A percentile compares a stretch with the other conserved stretches of the same genome.
These are phyloP conservation scores for Berberis vulgaris DNA, from an alignment of 164 flowering plant genomes.

Conservation along the genomic window DNA sequence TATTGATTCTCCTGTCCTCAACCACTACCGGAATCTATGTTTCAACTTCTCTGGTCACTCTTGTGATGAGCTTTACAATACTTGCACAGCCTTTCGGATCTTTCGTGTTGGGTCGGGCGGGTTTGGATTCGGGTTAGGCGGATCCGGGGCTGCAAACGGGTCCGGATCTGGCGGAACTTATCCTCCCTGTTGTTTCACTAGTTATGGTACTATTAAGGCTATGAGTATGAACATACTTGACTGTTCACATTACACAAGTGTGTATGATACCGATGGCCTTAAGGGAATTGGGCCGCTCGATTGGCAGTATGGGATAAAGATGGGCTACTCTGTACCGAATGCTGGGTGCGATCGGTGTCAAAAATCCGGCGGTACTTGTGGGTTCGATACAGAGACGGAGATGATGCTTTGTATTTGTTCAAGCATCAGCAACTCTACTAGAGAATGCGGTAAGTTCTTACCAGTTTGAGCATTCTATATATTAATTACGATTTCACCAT, in stretches of 20 bases:
- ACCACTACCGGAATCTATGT: constrained; percentile 67
- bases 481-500: too few species aligned
- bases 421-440: constrained; percentile 35
- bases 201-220: constrained; percentile 50
- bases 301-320: constrained; percentile 73
- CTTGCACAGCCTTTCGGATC: constrained; percentile 47
- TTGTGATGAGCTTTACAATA: constrained; percentile 69
- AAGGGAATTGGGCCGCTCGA: constrained; percentile 63
- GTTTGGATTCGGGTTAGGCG: neutral
- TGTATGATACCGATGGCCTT: constrained; percentile 40
- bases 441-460: constrained; percentile 56
- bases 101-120: constrained; percentile 31
- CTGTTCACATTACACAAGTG: constrained; percentile 72
- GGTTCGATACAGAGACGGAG: constrained; percentile 67
- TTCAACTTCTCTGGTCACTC: constrained; percentile 75
- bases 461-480: too few species aligned
- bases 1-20: constrained; percentile 72
- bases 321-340: constrained; percentile 52
- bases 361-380: constrained; percentile 70
- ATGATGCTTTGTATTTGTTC: constrained; percentile 61
- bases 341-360: constrained; percentile 61
- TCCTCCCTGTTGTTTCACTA: constrained; percentile 74
- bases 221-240: constrained; percentile 88
- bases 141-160: too few species aligned
- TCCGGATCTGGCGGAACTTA: neutral